Conservation (phyloP, 257 asterid species). For the Jacaranda copaia region DNA sequence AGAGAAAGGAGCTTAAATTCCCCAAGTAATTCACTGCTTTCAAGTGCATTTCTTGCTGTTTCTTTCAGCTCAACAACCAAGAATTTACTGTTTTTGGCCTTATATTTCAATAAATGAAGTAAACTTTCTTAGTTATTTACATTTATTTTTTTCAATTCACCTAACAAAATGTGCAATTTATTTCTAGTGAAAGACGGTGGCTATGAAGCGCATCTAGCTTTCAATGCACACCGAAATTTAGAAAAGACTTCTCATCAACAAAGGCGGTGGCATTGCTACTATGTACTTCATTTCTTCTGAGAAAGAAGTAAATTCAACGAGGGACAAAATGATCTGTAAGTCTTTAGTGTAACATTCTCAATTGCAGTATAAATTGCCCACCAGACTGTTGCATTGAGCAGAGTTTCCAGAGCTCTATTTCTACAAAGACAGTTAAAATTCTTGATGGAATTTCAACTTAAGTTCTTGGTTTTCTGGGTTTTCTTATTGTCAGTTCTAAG, state of each 20-base stretch:
- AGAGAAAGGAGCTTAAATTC: constrained; percentile 1
- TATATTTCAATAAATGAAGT: background rate
- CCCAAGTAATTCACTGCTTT: constrained; percentile 4
- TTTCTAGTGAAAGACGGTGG: constrained; percentile 25
- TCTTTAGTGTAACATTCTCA: background rate
- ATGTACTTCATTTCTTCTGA: background rate
- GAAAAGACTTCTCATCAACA: constrained; percentile 31
- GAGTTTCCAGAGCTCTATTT: background rate
- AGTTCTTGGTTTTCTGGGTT: constrained; percentile 24
- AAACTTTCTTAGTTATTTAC: background rate
- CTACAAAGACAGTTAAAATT: background rate
- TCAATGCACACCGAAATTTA: background rate
- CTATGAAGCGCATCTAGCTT: background rate
- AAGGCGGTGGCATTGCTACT: constrained; percentile 49
- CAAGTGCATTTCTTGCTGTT: background rate
- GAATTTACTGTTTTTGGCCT: too few relatives aligned
- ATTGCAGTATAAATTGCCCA: constrained; percentile 44
- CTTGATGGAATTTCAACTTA: constrained; percentile 39
- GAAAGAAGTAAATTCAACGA: constrained; percentile 22
- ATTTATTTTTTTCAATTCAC: constrained; percentile 31
- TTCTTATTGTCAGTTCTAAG: constrained; percentile 33
- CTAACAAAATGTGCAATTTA: constrained; percentile 46
- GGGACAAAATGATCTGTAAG: constrained; percentile 36
- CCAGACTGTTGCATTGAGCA: constrained; percentile 4
- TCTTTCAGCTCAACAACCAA: constrained; percentile 3